Conservation (phyloP, 2,329 filamentous ascomycete genomes). For the Nemania diffusa region DNA sequence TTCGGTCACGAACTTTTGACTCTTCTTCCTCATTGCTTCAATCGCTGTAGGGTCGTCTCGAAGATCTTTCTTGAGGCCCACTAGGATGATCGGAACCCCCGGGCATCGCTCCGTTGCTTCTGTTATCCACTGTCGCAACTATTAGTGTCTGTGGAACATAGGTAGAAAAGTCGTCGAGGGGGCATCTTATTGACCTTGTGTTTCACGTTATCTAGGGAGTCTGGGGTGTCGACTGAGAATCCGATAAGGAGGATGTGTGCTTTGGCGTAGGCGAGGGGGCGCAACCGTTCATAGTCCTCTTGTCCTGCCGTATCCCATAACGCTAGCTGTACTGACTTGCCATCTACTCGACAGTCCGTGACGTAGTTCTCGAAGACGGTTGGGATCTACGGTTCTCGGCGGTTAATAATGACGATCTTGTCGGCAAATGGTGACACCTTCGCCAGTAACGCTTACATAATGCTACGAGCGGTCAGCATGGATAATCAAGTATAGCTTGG, state of each 20-base stretch:
- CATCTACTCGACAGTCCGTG: conserved; percentile 97
- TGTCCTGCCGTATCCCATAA: too few species aligned
- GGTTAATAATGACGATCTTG: conserved; percentile 22
- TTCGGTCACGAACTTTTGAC: conserved; percentile 82
- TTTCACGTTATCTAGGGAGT: conserved; percentile 97
- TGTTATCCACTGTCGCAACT: conserved; percentile 79
- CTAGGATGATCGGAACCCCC: conserved; percentile 92
- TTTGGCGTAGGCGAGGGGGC: conserved; percentile 94
- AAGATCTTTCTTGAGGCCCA: conserved; percentile 96
- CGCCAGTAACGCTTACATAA: conserved; percentile 59
- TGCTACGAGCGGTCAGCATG: conserved; percentile 58
- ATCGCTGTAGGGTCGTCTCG: conserved; percentile 93
- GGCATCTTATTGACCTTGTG: conserved; percentile 74
- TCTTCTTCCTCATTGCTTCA: conserved; percentile 98
- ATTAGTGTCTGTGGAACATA: conserved; percentile 29
- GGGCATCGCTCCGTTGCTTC: conserved; percentile 94
- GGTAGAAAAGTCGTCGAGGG: background rate
- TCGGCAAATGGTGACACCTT: conserved; percentile 12
- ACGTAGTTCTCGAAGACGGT: conserved; percentile 99
- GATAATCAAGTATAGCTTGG: conserved; percentile 15
- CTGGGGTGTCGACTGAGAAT: conserved; percentile 93
- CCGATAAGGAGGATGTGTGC: conserved; percentile 97
- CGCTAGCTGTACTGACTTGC: conserved; percentile 97
- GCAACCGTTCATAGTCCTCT: conserved; percentile 96
- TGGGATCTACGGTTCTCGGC: conserved; percentile 71